A percentile compares a stretch with the other conserved stretches of the same genome.
Evolutionary conservation across 1,139 yeast species (phyloP).

Genomic region (Magnusiomyces sp.): DNA sequence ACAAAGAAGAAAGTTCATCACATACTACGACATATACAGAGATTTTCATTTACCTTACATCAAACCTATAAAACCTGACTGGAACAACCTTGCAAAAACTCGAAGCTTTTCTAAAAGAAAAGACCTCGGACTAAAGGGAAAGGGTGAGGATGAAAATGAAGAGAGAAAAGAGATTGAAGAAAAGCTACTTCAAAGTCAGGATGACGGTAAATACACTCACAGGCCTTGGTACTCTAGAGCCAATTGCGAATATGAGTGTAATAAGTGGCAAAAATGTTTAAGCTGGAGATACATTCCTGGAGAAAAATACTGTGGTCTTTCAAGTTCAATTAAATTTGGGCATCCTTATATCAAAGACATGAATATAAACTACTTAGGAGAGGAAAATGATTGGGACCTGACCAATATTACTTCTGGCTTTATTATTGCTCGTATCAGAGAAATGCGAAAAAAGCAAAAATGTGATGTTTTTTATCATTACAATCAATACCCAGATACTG

Average conservation of each 20-base stretch:
- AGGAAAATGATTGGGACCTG: slow-evolving; percentile 6
- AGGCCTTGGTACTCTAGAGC: slow-evolving; percentile 12
- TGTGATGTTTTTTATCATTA: slow-evolving; percentile 20
- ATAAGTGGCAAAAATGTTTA: slow-evolving; percentile 18
- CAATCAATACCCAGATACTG: too few relatives aligned
- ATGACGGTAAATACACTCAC: too few relatives aligned
- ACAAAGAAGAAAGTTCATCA: slow-evolving; percentile 22
- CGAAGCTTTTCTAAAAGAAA: slow-evolving; percentile 12
- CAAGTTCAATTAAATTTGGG: slow-evolving; percentile 9
- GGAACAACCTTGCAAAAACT: slow-evolving; percentile 26
- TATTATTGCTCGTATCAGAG: slow-evolving; percentile 27
- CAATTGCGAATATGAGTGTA: slow-evolving; percentile 23
- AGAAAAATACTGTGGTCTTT: slow-evolving; percentile 17
- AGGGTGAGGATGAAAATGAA: background rate
- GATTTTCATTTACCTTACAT: slow-evolving; percentile 31
- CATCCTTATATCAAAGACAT: slow-evolving; percentile 4
- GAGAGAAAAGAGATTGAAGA: background rate
- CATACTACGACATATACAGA: slow-evolving; percentile 28
- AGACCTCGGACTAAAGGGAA: slow-evolving; percentile 11
- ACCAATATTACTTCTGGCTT: slow-evolving; percentile 23
- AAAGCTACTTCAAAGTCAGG: too few relatives aligned
- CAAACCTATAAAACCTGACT: slow-evolving; percentile 19
- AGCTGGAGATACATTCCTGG: slow-evolving; percentile 22
- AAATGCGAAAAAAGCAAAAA: slow-evolving; percentile 18
- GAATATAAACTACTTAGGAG: slow-evolving; percentile 10